Evolutionary conservation across 2,329 filamentous ascomycete genomes (phyloP), one percentile per base, ranked within the genome.

Genomic region (Proliferodiscus dingleyae): DNA sequence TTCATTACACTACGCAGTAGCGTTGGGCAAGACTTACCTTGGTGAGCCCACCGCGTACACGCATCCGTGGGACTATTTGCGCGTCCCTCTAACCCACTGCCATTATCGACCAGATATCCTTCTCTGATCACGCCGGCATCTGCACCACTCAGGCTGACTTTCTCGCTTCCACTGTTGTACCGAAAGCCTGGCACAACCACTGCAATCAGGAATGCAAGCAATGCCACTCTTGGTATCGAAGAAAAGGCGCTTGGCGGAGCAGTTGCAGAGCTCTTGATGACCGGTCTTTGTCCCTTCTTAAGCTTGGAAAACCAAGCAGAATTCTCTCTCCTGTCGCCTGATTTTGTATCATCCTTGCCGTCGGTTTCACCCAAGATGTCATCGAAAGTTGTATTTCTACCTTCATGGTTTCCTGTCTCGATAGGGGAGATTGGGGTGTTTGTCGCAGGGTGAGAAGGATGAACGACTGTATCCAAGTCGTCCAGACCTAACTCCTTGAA

Each of bases 21-120:
- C 24, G 13, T 32, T 40, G 16, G 19, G 41, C 5, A 15, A 21
- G 33, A 57, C 67, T 60, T 55, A 71, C 78, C 75, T 64, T 86
- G 82, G 42, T 81, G 77, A 15, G 76, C 76, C 81, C 81, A 87
- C 61, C 83, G 68, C 43, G 74, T 74, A 59, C 83, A 87, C 11
- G 81, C 71, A 52, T 77, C 68, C 2, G 75, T 78, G 2, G 73
- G 67, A 51, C 70, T 78, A 48, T 72, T 60, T 21, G 66, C 65
- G 41, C 74, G 68, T 37, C 62, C 61, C 45, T 67, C 62, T 30
- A 71, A 62, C 6, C 39, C 43, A 36, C 48, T 53, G 7, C 50
- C 56, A 47, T 59, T 61, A 11, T 61, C 58, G 4, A 65, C 54
- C 22, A 63, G 53, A 57, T 50, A 62, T 41, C 38, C 62, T 57